Conservation (phyloP, 371 early-diverging fungal genomes). For the Syncephalastrum racemosum region DNA sequence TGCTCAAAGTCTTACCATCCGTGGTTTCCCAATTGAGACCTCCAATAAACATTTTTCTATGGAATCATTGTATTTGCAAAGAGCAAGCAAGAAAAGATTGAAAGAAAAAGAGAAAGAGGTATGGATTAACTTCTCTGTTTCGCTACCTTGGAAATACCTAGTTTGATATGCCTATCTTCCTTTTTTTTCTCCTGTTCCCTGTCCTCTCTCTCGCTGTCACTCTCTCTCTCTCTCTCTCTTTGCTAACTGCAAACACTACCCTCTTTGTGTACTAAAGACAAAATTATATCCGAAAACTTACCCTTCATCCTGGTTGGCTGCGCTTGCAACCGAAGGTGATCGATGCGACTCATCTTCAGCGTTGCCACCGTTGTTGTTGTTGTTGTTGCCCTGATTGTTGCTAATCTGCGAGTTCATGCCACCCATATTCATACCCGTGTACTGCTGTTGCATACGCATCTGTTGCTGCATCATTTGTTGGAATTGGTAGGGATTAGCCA, state of each 20-base stretch:
- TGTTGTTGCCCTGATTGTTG: conserved; percentile 19
- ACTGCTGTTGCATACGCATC: conserved; percentile 24
- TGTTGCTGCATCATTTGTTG: conserved; percentile 43
- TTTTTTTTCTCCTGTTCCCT: conserved; percentile 4
- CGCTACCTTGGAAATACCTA: conserved; percentile 17
- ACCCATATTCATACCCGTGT: conserved; percentile 6
- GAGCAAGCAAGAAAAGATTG: conserved; percentile 11
- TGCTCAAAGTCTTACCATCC: conserved; percentile 62
- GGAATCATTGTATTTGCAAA: conserved; percentile 1
- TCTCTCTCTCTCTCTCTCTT: conserved; percentile 2
- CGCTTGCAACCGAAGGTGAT: conserved; percentile 26
- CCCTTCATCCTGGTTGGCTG: conserved; percentile 56
- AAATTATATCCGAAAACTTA: conserved; percentile 31
- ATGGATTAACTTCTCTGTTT: conserved; percentile 18
- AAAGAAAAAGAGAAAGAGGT: conserved; percentile 13
- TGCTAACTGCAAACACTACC: conserved; percentile 2
- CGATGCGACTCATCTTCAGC: conserved; percentile 11
- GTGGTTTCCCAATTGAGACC: conserved; percentile 93
- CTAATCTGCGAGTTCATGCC: conserved; percentile 1
- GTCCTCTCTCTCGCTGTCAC: conserved; percentile 2
- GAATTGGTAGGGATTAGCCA: conserved; percentile 33
- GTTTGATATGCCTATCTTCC: conserved; percentile 17
- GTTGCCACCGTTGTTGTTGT: conserved; percentile 15
- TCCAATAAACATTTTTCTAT: conserved; percentile 90
- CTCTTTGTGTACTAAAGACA: conserved; percentile 1